phyloP scores from a whole-genome alignment of 257 asterid genomes.

The Plectranthus barbatus region DNA sequence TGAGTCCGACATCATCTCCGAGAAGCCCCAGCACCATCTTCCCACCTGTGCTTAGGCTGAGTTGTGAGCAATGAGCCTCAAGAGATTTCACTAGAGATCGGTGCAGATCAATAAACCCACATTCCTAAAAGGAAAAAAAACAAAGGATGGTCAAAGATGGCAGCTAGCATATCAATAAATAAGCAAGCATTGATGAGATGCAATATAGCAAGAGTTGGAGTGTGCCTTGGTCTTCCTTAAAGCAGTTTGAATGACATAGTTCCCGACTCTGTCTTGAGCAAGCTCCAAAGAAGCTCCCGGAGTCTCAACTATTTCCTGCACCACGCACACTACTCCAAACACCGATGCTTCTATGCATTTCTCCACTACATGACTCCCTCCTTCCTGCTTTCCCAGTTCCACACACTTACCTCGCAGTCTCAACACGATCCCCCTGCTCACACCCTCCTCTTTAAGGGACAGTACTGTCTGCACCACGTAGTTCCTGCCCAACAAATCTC shows the following conservation, averaged over 20 bases:
- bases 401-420: constrained; percentile 11
- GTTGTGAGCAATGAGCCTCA: neutral
- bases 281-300: constrained; percentile 9
- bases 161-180: too few species aligned
- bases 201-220: neutral
- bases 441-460: neutral
- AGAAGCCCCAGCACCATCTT: neutral
- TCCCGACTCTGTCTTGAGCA: constrained; percentile 30
- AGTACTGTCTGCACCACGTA: constrained; percentile 36
- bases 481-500: constrained; percentile 22
- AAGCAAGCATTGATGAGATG: too few species aligned
- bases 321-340: neutral
- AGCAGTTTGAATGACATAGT: constrained; percentile 40
- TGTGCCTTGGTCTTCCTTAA: constrained; percentile 19
- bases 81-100: neutral
- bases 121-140: neutral
- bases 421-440: neutral
- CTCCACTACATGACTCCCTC: constrained; percentile 36
- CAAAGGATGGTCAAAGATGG: neutral
- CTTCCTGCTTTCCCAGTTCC: constrained; percentile 13
- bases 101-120: neutral
- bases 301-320: constrained; percentile 11
- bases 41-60: neutral
- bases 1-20: neutral
- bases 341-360: constrained; percentile 24